Base-by-base conservation (phyloP, 2,329 filamentous ascomycete genomes). In the Dactylonectria estremocensis region DNA sequence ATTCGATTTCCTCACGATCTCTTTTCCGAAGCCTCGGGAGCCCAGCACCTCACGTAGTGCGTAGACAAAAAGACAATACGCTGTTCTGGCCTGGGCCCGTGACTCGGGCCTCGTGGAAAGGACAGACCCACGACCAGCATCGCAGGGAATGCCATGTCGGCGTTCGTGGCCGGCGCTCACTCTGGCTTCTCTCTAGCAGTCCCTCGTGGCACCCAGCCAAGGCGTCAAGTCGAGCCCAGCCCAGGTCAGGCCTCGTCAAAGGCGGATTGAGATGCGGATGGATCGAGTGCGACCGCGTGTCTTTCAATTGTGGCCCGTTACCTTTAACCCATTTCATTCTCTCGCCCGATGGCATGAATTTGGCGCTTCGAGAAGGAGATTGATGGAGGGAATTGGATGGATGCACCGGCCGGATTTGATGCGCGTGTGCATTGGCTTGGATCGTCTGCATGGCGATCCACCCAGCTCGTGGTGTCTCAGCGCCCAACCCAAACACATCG, bases 401-500 rank as follows among this genome's bases (percentile, higher is more conserved):
- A 43, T 14, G 24, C 24, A 7, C 24, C 24, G 14, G 16, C 18
- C 48, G 18, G 58, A 56, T 55, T 54, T n/a, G 28, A 24, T 49
- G 31, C 56, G 43, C 60, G 43, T 43, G 49, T 35, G 57, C 46
- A 48, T 37, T 35, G 35, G 24, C 40, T 8, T 43, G 14, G 8
- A 14, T 14, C 16, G 31, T 50, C 45, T 59, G 49, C 55, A 60
- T 31, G n/a, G 22, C 24, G 56, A 56, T 53, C 68, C 59, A 69
- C 69, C 55, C 61, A 62, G 64, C 66, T 70, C 72, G 72, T 74
- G 64, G 67, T 71, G 70, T 74, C 70, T 73, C 62, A 69, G 50
- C 52, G 50, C 50, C 63, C 43, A 63, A 50, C 45, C 13, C 28
- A 11, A 28, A 28, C 31, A 16, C 16, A 31, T 16, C 28, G 45